These are phyloP conservation scores for Pythium vanterpoolii DNA, from an alignment of 352 stramenopile genomes.

Conservation along the genomic window DNA sequence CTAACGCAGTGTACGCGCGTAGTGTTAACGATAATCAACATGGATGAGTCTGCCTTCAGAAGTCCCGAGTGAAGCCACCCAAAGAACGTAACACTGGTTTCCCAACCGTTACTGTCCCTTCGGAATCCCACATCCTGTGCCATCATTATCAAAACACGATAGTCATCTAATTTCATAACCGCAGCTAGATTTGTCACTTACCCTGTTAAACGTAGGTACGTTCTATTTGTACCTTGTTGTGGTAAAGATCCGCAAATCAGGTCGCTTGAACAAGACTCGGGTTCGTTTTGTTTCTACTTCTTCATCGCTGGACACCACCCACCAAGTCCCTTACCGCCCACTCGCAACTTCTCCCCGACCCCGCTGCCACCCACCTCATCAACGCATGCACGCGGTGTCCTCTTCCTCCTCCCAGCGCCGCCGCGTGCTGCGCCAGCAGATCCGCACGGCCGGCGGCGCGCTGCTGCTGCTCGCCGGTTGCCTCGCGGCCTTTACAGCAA, in stretches of 20 bases:
- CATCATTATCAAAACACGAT: constrained; percentile 3
- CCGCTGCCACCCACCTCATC: background rate
- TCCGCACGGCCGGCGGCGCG: constrained; percentile 13
- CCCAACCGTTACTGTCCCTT: no score
- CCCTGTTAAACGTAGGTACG: background rate
- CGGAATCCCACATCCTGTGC: background rate
- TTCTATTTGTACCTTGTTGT: background rate
- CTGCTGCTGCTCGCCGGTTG: constrained; percentile 12
- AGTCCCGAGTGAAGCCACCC: no score
- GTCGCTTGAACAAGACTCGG: background rate
- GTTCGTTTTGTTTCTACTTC: background rate
- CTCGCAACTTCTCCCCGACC: background rate
- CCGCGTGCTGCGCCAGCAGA: constrained; percentile 13
- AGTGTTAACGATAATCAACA: no score
- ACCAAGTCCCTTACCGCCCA: background rate
- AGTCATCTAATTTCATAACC: no score
- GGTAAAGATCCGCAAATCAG: background rate
- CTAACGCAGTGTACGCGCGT: no score
- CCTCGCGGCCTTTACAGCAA: constrained; percentile 2
- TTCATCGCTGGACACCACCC: background rate
- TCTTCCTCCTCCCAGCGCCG: background rate
- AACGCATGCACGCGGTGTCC: background rate
- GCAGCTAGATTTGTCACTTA: background rate
- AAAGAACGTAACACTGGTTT: background rate
- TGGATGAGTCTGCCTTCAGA: background rate